Evolutionary conservation across 768 basidiomycete genomes (phyloP).

Genomic region (Pisolithus albus): DNA sequence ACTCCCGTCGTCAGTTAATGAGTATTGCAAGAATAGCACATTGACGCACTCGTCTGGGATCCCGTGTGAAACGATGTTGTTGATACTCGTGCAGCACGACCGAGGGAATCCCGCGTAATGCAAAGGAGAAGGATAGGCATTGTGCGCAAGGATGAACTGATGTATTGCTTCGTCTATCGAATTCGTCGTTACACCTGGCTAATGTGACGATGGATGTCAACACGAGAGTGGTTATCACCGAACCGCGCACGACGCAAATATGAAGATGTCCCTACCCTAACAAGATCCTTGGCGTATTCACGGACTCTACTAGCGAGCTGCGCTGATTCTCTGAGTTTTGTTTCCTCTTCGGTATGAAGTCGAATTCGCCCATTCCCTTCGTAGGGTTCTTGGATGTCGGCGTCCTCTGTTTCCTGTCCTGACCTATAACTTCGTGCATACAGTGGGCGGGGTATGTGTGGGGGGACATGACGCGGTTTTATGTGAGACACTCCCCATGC

Average conservation of each 20-base stretch:
- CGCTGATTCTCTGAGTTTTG: constrained; percentile 45
- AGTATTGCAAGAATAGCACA: background rate
- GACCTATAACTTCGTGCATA: constrained; percentile 31
- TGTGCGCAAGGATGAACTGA: constrained; percentile 54
- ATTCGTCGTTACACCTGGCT: constrained; percentile 72
- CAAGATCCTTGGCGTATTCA: constrained; percentile 46
- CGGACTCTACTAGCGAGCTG: constrained; percentile 51
- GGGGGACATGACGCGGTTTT: constrained; percentile 48
- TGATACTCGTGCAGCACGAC: constrained; percentile 62
- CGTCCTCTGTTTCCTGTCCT: background rate
- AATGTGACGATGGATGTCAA: background rate
- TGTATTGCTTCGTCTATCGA: constrained; percentile 69
- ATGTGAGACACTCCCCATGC: constrained; percentile 62
- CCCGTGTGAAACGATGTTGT: constrained; percentile 82
- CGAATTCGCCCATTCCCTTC: constrained; percentile 33
- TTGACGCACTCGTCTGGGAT: constrained; percentile 78
- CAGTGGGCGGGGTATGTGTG: constrained; percentile 44
- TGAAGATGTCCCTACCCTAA: constrained; percentile 34
- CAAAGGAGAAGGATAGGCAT: constrained; percentile 85
- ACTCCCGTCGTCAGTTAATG: constrained; percentile 4
- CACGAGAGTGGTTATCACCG: no score
- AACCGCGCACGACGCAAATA: background rate
- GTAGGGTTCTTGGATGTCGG: constrained; percentile 4
- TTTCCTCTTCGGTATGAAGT: constrained; percentile 50
- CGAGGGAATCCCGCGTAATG: constrained; percentile 54